Percentiles rank a stretch among this genome's conserved stretches.
Evolutionary conservation across 1,284 basidiomycete species (phyloP).

Genomic region (Trichosporon sp.): DNA sequence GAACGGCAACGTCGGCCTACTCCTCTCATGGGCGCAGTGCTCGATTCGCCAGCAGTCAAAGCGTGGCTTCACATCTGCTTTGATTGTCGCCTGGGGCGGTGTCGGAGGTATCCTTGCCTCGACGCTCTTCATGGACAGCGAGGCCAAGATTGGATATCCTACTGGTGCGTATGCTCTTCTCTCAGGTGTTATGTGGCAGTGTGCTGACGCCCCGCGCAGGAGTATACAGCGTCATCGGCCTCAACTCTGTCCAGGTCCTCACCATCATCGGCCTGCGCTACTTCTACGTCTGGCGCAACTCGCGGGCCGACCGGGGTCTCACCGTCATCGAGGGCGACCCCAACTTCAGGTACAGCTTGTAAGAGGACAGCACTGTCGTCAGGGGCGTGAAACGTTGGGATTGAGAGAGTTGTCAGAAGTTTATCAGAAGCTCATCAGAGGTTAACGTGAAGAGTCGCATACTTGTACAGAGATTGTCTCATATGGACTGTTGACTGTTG

Average conservation of each 20-base stretch:
- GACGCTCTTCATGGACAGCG: conserved; percentile 13
- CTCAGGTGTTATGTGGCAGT: too few relatives aligned
- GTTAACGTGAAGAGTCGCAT: too few relatives aligned
- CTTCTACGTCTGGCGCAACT: conserved; percentile 11
- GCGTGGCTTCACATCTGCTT: conserved; percentile 40
- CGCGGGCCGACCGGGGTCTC: conserved; percentile 11
- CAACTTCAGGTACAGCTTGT: conserved; percentile 13
- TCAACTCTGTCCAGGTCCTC: conserved; percentile 4
- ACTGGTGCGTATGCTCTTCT: conserved; percentile 12
- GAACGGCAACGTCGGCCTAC: conserved; percentile 34
- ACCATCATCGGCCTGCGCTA: neutral
- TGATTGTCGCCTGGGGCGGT: conserved; percentile 47
- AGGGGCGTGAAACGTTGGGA: too few relatives aligned
- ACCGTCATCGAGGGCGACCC: conserved; percentile 13
- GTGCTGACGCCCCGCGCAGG: neutral
- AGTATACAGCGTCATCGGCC: neutral
- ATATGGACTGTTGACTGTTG: too few relatives aligned
- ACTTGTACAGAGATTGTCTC: too few relatives aligned
- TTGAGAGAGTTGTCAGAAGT: too few relatives aligned
- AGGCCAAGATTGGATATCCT: conserved; percentile 10
- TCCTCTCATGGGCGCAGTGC: conserved; percentile 41
- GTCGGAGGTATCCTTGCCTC: conserved; percentile 46
- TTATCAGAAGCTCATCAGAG: too few relatives aligned
- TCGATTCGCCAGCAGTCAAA: conserved; percentile 49
- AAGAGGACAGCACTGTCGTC: neutral